These are phyloP conservation scores for Suillus hirtellus DNA, from an alignment of 768 basidiomycete genomes.

Conservation along the genomic window DNA sequence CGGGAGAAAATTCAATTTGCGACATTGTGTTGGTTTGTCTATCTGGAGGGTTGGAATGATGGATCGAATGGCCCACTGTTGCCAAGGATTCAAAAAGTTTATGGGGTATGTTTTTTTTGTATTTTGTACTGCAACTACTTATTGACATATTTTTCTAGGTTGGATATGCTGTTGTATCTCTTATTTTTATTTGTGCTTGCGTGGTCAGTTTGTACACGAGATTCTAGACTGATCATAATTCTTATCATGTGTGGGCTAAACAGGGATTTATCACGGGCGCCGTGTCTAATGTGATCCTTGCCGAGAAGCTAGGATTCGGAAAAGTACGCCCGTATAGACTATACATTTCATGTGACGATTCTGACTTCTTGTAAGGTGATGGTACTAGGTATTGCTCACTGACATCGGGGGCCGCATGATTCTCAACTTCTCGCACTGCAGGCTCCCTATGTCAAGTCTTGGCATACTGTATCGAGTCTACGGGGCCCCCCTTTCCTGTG, in stretches of 20 bases:
- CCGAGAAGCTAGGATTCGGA: slow-evolving; percentile 44
- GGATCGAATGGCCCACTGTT: slow-evolving; percentile 39
- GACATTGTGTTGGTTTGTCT: slow-evolving; percentile 36
- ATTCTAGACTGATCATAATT: background rate
- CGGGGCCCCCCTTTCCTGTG: slow-evolving; percentile 64
- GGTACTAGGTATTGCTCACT: slow-evolving; percentile 32
- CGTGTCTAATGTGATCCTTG: slow-evolving; percentile 46
- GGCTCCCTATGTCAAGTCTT: slow-evolving; percentile 54
- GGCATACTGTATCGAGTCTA: slow-evolving; percentile 52
- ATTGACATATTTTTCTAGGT: slow-evolving; percentile 27
- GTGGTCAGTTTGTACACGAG: slow-evolving; percentile 26
- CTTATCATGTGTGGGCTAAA: background rate
- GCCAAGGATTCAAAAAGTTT: slow-evolving; percentile 39
- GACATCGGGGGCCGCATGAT: background rate
- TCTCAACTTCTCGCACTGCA: slow-evolving; percentile 19
- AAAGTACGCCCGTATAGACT: slow-evolving; percentile 30
- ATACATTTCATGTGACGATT: background rate
- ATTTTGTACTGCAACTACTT: background rate
- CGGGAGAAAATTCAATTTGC: slow-evolving; percentile 33
- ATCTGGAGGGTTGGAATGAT: slow-evolving; percentile 41
- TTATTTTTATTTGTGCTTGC: slow-evolving; percentile 45
- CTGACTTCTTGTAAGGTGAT: slow-evolving; percentile 35
- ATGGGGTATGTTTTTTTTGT: slow-evolving; percentile 28
- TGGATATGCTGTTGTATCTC: slow-evolving; percentile 40
- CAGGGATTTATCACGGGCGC: slow-evolving; percentile 49